Evolutionary conservation across 305 asterid species (phyloP).

Genomic region (Fraxinus platypoda): DNA sequence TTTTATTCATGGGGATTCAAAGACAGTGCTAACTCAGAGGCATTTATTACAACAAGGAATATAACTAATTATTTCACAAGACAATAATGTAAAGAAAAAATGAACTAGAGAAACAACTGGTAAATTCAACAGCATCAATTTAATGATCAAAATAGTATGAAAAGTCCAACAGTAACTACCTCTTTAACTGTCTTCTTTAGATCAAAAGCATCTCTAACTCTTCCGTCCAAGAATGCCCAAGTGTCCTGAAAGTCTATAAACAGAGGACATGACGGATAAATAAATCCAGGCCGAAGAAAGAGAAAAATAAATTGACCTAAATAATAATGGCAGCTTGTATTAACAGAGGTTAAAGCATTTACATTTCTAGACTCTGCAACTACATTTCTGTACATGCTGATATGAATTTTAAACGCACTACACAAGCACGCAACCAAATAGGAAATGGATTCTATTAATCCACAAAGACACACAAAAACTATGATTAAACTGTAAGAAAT

Average conservation of each 20-base stretch:
- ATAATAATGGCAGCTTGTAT: neutral
- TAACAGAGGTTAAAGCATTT: neutral
- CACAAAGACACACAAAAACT: neutral
- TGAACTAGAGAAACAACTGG: slow-evolving; percentile 2
- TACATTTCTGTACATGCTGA: slow-evolving; percentile 1
- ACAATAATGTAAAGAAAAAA: neutral
- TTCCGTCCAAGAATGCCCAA: slow-evolving; percentile 76
- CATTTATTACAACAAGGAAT: neutral
- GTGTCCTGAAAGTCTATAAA: slow-evolving; percentile 72
- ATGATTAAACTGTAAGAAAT: neutral
- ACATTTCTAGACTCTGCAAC: slow-evolving; percentile 8
- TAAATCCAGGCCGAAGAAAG: slow-evolving; percentile 5
- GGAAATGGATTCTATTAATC: neutral
- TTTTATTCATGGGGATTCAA: neutral
- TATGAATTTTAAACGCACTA: neutral
- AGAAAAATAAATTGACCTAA: slow-evolving; percentile 1
- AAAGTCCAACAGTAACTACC: slow-evolving; percentile 40
- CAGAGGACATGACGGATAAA: slow-evolving; percentile 18
- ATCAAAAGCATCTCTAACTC: slow-evolving; percentile 83
- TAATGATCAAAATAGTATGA: slow-evolving; percentile 5
- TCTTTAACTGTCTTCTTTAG: slow-evolving; percentile 72
- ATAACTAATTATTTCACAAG: neutral
- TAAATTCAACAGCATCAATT: neutral
- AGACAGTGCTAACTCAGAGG: neutral
- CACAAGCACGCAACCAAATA: neutral